Base-by-base conservation (phyloP, 1,284 basidiomycete genomes). In the Uromyces viciae-fabae region DNA sequence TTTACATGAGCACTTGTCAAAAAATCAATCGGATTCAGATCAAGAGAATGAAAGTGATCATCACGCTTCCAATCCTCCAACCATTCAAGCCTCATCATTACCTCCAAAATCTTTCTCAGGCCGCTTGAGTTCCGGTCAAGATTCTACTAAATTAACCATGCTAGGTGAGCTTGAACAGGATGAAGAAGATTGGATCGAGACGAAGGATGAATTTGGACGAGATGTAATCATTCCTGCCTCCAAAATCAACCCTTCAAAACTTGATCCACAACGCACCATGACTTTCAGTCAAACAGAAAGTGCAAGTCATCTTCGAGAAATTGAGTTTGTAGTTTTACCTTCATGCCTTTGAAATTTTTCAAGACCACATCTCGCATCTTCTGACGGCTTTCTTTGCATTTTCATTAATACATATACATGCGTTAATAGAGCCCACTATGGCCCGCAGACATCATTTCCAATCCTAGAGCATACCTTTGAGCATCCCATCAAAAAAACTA, bases 121-220 rank as follows among this genome's bases (percentile, higher is more conserved):
- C 60, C 64, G 62, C 11, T 46, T 66, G 1, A 49, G 31, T 28
- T 58, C 72, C 25, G 19, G 33, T 2, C 49, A 56, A 11, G 5
- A 31, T 33, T n/a, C 54, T 36, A 56, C 40, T 43, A 22, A n/a
- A 40, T 38, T 36, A 8, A 28, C 40, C 25, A 43, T 42, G 9
- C 52, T 74, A 25, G 38, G 66, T 38, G 76, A 78, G 25, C 19
- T 25, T n/a, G 36, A 40, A 40, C 8, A 22, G 2, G 64, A 58
- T n/a, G 76, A 78, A 71, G 76, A 78, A 58, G 76, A 78, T 7
- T 78, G 76, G 76, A 71, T 78, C 17, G 76, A 78, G 43, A 60
- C 33, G 22, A 68, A 54, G 25, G 76, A 78, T 54, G 76, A 78
- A 19, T 78, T 69, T 42, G 76, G 76, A 33, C 46, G 76, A 42